Evolutionary conservation across 1,284 basidiomycete genomes (phyloP).

Genomic region (Leccinum griseonigrum): DNA sequence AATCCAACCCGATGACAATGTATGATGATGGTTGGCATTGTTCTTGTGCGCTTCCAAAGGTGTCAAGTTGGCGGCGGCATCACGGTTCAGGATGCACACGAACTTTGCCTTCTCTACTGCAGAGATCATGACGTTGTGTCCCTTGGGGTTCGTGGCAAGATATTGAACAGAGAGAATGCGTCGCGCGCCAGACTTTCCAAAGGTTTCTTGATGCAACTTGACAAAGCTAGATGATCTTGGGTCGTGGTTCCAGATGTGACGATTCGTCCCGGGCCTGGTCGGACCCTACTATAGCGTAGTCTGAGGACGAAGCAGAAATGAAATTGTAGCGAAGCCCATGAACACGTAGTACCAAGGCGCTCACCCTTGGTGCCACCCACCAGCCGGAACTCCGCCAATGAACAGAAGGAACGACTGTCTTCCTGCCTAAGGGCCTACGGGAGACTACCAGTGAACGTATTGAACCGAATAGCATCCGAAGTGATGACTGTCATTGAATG

Average conservation of each 20-base stretch:
- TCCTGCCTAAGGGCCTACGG: too few relatives aligned
- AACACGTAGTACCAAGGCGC: constrained; percentile 55
- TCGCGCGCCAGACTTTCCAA: constrained; percentile 88
- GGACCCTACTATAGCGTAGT: constrained; percentile 93
- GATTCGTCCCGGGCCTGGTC: constrained; percentile 81
- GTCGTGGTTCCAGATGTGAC: constrained; percentile 88
- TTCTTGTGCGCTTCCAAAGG: constrained; percentile 95
- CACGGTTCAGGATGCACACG: constrained; percentile 91
- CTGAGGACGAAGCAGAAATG: constrained; percentile 58
- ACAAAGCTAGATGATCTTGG: constrained; percentile 81
- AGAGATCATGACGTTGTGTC: constrained; percentile 88
- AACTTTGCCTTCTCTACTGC: constrained; percentile 90
- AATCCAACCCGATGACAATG: constrained; percentile 89
- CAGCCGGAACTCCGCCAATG: constrained; percentile 84
- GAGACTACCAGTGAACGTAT: constrained; percentile 41
- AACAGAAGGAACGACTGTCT: constrained; percentile 36
- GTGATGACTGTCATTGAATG: constrained; percentile 58
- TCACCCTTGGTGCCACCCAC: constrained; percentile 96
- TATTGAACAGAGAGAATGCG: constrained; percentile 95
- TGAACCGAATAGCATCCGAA: constrained; percentile 83
- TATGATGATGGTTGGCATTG: constrained; percentile 63
- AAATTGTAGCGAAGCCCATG: constrained; percentile 27
- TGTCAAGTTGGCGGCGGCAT: constrained; percentile 91
- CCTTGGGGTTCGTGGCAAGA: constrained; percentile 92
- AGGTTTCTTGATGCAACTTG: constrained; percentile 94